Evolutionary conservation across 2,329 filamentous ascomycete species (phyloP).

Genomic region (Emmonsia crescens): DNA sequence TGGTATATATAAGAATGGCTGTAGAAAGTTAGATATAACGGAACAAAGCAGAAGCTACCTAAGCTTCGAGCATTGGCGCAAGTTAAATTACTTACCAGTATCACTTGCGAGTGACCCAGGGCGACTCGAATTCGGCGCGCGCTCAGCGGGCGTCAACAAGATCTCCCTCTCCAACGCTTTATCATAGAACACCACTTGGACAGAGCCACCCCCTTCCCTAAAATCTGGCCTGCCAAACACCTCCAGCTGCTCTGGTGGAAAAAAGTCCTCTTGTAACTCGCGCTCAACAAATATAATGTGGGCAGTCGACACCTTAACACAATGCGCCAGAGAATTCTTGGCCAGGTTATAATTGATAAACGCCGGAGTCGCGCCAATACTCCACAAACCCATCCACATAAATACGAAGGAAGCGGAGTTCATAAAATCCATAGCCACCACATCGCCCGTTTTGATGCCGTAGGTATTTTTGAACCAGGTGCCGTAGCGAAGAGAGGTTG

Average conservation of each 20-base stretch:
- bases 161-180: slow-evolving; percentile 47
- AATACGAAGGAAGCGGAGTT: slow-evolving; percentile 73
- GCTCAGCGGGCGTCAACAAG: slow-evolving; percentile 39
- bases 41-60: background rate
- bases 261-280: slow-evolving; percentile 45
- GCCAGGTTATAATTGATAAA: slow-evolving; percentile 82
- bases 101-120: slow-evolving; percentile 41
- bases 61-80: background rate
- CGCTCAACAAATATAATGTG: slow-evolving; percentile 62
- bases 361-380: slow-evolving; percentile 69
- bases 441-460: slow-evolving; percentile 56
- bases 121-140: slow-evolving; percentile 49
- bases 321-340: slow-evolving; percentile 61
- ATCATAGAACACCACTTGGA: slow-evolving; percentile 54
- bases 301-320: slow-evolving; percentile 56
- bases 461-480: slow-evolving; percentile 59
- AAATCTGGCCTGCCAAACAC: slow-evolving; percentile 32
- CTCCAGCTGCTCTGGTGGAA: slow-evolving; percentile 31
- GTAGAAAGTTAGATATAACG: background rate
- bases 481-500: slow-evolving; percentile 59
- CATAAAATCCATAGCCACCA: slow-evolving; percentile 71
- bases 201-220: slow-evolving; percentile 29
- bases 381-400: slow-evolving; percentile 67
- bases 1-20: slow-evolving; percentile 65
- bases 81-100: slow-evolving; percentile 38